Conservation (phyloP, 2,329 filamentous ascomycete species). For the Alternaria viburni region DNA sequence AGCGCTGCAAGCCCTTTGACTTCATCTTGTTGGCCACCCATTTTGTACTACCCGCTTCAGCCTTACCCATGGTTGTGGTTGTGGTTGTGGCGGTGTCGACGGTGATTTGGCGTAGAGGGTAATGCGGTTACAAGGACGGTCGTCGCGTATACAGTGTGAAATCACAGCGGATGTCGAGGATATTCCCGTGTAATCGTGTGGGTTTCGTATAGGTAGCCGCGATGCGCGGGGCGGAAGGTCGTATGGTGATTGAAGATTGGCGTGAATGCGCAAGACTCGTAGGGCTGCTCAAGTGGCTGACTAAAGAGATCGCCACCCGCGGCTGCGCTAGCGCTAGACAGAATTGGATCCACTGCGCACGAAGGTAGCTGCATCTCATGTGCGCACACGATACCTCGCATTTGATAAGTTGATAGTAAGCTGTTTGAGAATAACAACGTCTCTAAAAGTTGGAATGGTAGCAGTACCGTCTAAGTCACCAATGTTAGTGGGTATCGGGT, state of each 20-base stretch:
- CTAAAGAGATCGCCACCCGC: conserved; percentile 13
- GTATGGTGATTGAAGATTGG: neutral
- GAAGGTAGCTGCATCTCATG: neutral
- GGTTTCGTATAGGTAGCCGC: neutral
- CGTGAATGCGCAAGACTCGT: conserved; percentile 4
- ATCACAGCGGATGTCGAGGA: neutral
- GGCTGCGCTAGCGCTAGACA: neutral
- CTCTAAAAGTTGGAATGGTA: too few relatives aligned
- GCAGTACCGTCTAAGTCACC: too few relatives aligned
- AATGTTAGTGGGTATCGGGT: neutral
- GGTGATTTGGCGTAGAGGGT: neutral
- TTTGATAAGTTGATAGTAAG: too few relatives aligned
- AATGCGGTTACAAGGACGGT: neutral
- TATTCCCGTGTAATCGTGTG: neutral
- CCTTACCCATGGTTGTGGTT: conserved; percentile 73
- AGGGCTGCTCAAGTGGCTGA: conserved; percentile 7
- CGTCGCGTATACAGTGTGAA: neutral
- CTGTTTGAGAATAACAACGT: too few relatives aligned
- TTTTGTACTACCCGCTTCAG: conserved; percentile 92
- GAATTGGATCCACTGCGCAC: neutral
- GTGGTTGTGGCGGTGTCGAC: conserved; percentile 4
- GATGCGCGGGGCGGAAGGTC: neutral
- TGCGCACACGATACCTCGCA: too few relatives aligned
- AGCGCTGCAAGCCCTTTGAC: conserved; percentile 63
- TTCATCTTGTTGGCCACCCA: conserved; percentile 91